Conservation (phyloP, 805 yeast species). For the Komagataella ulmi region DNA sequence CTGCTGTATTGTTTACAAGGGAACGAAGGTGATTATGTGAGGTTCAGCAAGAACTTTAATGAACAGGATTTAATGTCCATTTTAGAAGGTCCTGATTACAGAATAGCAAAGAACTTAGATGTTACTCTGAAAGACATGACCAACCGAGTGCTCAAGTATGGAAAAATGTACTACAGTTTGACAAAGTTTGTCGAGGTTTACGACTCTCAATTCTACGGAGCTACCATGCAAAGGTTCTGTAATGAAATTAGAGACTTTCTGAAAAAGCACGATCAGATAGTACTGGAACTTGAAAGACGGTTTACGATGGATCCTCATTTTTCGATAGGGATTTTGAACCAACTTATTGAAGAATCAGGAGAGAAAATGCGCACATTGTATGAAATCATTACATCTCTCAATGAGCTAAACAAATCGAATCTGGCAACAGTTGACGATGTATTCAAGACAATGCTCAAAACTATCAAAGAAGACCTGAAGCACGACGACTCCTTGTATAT, state of each 20-base stretch:
- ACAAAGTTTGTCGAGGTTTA: conserved; percentile 47
- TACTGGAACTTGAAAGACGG: conserved; percentile 35
- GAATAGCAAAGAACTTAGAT: conserved; percentile 60
- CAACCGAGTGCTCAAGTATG: conserved; percentile 43
- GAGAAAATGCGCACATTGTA: conserved; percentile 38
- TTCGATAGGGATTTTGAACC: conserved; percentile 47
- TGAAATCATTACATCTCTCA: conserved; percentile 40
- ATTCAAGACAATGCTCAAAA: conserved; percentile 17
- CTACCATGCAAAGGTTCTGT: conserved; percentile 63
- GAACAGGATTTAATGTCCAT: conserved; percentile 25
- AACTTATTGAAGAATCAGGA: conserved; percentile 23
- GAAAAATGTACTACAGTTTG: conserved; percentile 50
- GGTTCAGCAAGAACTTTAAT: conserved; percentile 51
- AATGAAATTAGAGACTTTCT: conserved; percentile 36
- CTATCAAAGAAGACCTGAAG: conserved; percentile 25
- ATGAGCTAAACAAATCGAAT: conserved; percentile 29
- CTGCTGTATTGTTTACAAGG: conserved; percentile 56
- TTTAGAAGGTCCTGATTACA: conserved; percentile 62
- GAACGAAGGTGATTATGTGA: conserved; percentile 63
- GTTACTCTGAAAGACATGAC: conserved; percentile 61
- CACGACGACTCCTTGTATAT: conserved; percentile 36
- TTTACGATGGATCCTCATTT: conserved; percentile 34
- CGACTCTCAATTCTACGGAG: conserved; percentile 45
- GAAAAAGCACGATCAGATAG: conserved; percentile 17
- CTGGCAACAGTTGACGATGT: conserved; percentile 15